Base-by-base conservation (phyloP, 2,329 filamentous ascomycete species). In the Aspergillus fijiensis region DNA sequence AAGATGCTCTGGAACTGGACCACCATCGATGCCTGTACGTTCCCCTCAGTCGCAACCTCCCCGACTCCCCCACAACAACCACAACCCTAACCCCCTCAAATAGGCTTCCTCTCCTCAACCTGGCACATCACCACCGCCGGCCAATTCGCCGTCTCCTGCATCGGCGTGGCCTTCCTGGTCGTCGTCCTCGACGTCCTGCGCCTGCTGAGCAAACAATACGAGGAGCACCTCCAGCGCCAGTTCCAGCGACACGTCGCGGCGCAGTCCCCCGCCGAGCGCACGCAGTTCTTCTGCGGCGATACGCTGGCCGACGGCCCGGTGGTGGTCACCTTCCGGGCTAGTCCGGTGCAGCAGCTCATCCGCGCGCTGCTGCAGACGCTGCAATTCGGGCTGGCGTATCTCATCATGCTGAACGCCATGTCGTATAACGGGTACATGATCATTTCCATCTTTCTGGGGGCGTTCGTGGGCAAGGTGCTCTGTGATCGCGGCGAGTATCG, bases 1-100 rank as follows among this genome's bases (percentile, higher is more conserved):
- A 48, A 68, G 66, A 70, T 70, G 68, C 51, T 70, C 31, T 70
- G 68, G 60, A 70, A 70, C 55, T 70, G 68, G 62, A 57, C 65
- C 35, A 65, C 64, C 1, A 66, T 67, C 35, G 65, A 70, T 54
- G 59, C 65, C 16, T 70, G 68, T 52, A 51, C 45, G 59, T n/a
- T 9, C 33, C 14, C 33, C 21, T 21, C 23, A 11, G 5, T 50
- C 29, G 6, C 42, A 16, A 14, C 23, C 14, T 7, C 14, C 16
- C 16, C 4, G 19, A 19, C 23, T 6, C 12, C 21, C 14, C 47
- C 7, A 33, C 25, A 21, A 33, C 10, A 11, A 7, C 5, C 12
- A 12, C 39, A 45, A 6, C 25, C 23, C 55, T 21, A 51, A 42
- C 55, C 14, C 5, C 14, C 23, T 10, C 16, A 11, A 5, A n/a